Percentiles rank a stretch among this genome's conserved stretches.
These are phyloP conservation scores for Rhynchosporium graminicola DNA, from an alignment of 2,329 filamentous ascomycete genomes.

Conservation along the genomic window DNA sequence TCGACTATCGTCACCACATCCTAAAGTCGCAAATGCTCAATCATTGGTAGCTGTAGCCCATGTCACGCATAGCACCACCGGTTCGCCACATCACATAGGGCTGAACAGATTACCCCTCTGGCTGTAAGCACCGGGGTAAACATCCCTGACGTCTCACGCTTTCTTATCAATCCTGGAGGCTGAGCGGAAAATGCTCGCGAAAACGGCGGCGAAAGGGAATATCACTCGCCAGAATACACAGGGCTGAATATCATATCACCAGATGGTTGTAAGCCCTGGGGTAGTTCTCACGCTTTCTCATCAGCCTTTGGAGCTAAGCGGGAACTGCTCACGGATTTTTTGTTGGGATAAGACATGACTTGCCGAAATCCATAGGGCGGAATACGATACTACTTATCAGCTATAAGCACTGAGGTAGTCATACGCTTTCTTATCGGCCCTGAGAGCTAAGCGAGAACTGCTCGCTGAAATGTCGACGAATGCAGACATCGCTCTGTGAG, in stretches of 20 bases:
- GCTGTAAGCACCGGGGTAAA: constrained; percentile 9
- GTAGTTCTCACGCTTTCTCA: constrained; percentile 4
- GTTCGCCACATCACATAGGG: neutral
- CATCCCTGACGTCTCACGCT: neutral
- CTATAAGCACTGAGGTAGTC: constrained; percentile 2
- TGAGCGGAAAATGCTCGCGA: neutral
- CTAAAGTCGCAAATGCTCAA: neutral
- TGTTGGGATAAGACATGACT: neutral
- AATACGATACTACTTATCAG: neutral
- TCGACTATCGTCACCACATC: neutral
- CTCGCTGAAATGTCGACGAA: neutral
- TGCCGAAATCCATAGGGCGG: no score
- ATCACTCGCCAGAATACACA: neutral
- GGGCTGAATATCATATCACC: no score
- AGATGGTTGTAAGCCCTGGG: constrained; percentile 4
- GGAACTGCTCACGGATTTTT: neutral
- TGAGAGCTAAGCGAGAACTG: neutral
- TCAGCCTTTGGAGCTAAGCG: neutral
- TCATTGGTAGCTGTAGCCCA: neutral
- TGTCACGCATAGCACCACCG: neutral
- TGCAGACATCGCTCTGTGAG: neutral
- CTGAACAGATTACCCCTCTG: constrained; percentile 1
- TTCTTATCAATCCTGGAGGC: neutral
- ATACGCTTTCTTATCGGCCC: neutral
- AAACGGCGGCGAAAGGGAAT: neutral